Conservation (phyloP, 2,329 filamentous ascomycete genomes). For the Anthostomella pinea region DNA sequence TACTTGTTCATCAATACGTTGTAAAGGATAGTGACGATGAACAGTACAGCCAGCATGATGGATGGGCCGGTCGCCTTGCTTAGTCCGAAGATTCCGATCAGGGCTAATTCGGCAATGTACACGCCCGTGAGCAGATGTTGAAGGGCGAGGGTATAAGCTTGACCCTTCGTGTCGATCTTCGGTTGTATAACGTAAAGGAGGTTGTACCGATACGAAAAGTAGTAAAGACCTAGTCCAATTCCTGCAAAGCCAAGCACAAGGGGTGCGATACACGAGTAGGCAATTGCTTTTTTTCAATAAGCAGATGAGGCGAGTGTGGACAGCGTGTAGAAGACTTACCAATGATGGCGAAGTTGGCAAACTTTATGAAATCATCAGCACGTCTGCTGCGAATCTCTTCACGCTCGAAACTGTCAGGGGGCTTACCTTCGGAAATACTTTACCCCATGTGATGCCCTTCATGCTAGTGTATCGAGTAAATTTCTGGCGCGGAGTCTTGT, state of each 20-base stretch:
- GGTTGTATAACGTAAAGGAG: conserved; percentile 69
- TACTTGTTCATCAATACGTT: conserved; percentile 44
- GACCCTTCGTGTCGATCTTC: conserved; percentile 70
- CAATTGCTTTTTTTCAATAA: conserved; percentile 44
- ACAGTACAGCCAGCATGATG: conserved; percentile 58
- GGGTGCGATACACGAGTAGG: conserved; percentile 73
- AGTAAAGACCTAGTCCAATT: conserved; percentile 67
- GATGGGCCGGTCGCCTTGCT: conserved; percentile 55
- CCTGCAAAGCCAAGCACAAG: conserved; percentile 69
- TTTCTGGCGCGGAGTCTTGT: conserved; percentile 70
- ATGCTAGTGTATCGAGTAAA: conserved; percentile 62
- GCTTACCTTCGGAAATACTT: conserved; percentile 56
- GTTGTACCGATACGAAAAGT: conserved; percentile 74
- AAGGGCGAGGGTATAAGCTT: conserved; percentile 67
- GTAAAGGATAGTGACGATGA: conserved; percentile 60
- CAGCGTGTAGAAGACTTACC: conserved; percentile 15
- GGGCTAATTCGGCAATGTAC: conserved; percentile 65
- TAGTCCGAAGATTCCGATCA: conserved; percentile 69
- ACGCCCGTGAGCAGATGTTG: conserved; percentile 70
- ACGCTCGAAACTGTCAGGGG: not conserved
- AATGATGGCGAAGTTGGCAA: conserved; percentile 34
- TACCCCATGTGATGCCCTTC: conserved; percentile 64
- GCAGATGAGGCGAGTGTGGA: not conserved
- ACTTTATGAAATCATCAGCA: conserved; percentile 32
- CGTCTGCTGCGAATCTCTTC: conserved; percentile 50